Percentiles rank a stretch among this genome's conserved stretches.
phyloP scores from a whole-genome alignment of 2,329 filamentous ascomycete species.

The Verticillium isaacii region DNA sequence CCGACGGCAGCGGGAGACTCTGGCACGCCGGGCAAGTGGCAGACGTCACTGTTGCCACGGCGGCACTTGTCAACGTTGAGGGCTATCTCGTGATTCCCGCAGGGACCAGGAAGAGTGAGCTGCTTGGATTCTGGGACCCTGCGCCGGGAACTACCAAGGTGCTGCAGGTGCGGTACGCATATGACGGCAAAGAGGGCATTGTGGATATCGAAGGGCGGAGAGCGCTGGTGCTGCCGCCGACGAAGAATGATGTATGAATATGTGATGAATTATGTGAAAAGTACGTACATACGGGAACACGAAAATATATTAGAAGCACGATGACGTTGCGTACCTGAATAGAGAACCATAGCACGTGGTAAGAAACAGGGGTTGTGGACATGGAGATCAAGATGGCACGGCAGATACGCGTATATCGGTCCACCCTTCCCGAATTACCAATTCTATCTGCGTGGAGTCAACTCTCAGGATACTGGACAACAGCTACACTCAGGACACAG shows the following conservation, averaged over 20 bases:
- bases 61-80: slow-evolving; percentile 36
- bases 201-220: slow-evolving; percentile 31
- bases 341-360: not conserved
- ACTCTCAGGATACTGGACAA: too few species aligned
- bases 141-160: slow-evolving; percentile 37
- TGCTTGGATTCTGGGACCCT: slow-evolving; percentile 49
- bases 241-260: slow-evolving; percentile 1
- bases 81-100: slow-evolving; percentile 30
- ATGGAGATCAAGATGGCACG: too few species aligned
- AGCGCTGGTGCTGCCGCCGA: slow-evolving; percentile 20
- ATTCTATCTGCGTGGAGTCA: too few species aligned
- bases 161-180: slow-evolving; percentile 39
- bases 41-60: slow-evolving; percentile 43
- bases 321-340: not conserved
- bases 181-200: slow-evolving; percentile 25
- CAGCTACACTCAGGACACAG: too few species aligned
- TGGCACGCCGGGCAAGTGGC: slow-evolving; percentile 38
- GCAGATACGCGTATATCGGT: too few species aligned
- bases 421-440: too few species aligned
- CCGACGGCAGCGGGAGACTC: slow-evolving; percentile 16
- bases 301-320: not conserved
- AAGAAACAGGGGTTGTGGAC: too few species aligned
- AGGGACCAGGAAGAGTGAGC: slow-evolving; percentile 35
- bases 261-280: not conserved
- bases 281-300: not conserved